Base-by-base conservation (phyloP, 2,329 filamentous ascomycete species). In the Trichoderma koningiopsis region DNA sequence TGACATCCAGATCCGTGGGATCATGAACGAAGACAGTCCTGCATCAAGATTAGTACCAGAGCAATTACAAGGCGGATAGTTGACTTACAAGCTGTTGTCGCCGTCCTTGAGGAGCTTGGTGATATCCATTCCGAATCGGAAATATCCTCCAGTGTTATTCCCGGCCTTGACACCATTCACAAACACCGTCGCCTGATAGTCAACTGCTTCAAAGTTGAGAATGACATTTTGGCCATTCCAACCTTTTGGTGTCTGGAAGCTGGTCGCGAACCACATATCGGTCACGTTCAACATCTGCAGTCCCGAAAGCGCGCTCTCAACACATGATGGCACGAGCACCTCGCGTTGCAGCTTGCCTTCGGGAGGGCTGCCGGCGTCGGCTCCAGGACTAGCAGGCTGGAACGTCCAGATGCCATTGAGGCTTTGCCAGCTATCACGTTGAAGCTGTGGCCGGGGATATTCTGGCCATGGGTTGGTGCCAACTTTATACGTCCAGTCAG, bases 21-120 rank as follows among this genome's bases (percentile, higher is more conserved):
- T 92, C 90, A 65, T 87, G 86, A 0, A 91, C 89, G 73, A 88
- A 89, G 2, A 92, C 87, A 27, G 88, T 81, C 5, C 87, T 89
- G 59, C 33, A 19, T 16, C 6, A 1, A 4, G 3, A 55, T 58
- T 6, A 66, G 43, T 24, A 59, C 1, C 14, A 4, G 16, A 19
- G 4, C 11, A 57, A 7, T 10, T 11, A 31, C 22, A 31, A 11
- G 16, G 24, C 4, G 19, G 7, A 43, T n/a, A n/a, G 19, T 49
- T 4, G 60, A 76, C 81, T 77, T 75, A 88, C 84, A 91, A 75
- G 68, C 86, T 83, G 73, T 91, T 90, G 0, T 80, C 77, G 4
- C 81, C 81, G 37, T 82, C 82, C 1, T 75, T 77, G 47, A 85
- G 57, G 16, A 79, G 72, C 57, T 83, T 74, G 0, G 89, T 90